Base-by-base conservation (phyloP, 2,329 filamentous ascomycete species). In the Chaetoscypha palmicola region DNA sequence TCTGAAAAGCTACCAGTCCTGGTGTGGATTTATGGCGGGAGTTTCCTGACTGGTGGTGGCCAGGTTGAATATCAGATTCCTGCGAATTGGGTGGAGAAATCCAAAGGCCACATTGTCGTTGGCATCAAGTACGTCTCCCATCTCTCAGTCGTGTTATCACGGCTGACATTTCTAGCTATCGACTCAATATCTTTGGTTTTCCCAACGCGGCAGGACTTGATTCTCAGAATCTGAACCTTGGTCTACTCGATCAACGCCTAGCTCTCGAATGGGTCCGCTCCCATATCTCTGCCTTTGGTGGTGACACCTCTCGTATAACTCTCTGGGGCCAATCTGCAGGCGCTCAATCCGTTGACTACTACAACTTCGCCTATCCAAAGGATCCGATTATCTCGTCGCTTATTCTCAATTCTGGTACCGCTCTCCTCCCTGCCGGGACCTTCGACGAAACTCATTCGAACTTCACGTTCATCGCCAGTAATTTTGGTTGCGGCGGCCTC, bases 241-340 rank as follows among this genome's bases (percentile, higher is more conserved):
- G 81, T 1, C 61, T 83, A 37, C 66, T 71, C 47, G 80, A 84
- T 54, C 56, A 64, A 26, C 54, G 64, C 3, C 51, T 62, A 21
- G 64, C 62, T 11, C 23, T 66, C 1, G 58, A 64, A 39, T 67
- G 63, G 64, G 55, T 64, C 1, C 53, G 59, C 22, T 52, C 58
- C 2, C 66, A 67, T 21, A 65, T 67, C 20, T 52, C 50, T 14
- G 54, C 52, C 4, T 67, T 67, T 22, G 64, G 65, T 5, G 64
- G 64, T n/a, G 60, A 60, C 24, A 23, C 49, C 32, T 33, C 45
- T 12, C 70, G 74, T 43, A 68, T 82, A 22, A 81, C 74, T 2
- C 58, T 80, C 38, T 76, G 75, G 70, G 80, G 78, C 0, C 61
- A 75, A 42, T 77, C 73, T 48, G 76, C 77, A 14, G 77, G 77